Conservation (phyloP, 2,329 filamentous ascomycete genomes). For the Pseudocercospora vitis region DNA sequence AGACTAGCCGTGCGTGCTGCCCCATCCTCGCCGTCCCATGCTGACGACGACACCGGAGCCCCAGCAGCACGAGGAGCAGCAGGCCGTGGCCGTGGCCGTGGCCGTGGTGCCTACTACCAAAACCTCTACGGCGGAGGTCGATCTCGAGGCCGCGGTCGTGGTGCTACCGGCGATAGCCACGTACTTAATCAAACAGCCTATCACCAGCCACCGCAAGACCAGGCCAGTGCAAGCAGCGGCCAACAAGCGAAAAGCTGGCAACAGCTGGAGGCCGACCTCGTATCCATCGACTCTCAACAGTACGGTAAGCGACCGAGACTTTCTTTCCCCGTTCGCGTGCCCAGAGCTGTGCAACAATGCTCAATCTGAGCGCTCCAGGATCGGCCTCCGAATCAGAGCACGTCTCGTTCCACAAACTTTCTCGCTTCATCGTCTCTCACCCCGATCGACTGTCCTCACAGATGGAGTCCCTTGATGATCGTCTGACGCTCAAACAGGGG, state of each 20-base stretch:
- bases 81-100: no score
- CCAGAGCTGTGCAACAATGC: background rate
- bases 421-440: background rate
- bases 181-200: constrained; percentile 6
- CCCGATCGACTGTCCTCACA: background rate
- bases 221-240: constrained; percentile 10
- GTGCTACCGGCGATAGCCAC: constrained; percentile 6
- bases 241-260: constrained; percentile 28
- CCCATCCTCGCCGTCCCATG: background rate
- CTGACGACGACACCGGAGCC: constrained; percentile 11
- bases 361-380: background rate
- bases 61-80: constrained; percentile 20
- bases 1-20: constrained; percentile 2
- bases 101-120: constrained; percentile 35
- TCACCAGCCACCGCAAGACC: background rate
- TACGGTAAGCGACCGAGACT: constrained; percentile 30
- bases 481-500: constrained; percentile 28
- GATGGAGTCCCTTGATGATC: background rate
- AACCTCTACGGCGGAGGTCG: constrained; percentile 29
- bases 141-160: constrained; percentile 20
- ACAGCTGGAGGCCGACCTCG: constrained; percentile 28
- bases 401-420: background rate
- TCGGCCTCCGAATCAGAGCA: background rate
- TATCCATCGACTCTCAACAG: constrained; percentile 33
- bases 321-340: background rate